Conservation (phyloP, 2,329 filamentous ascomycete species). For the Microsporum audouinii region DNA sequence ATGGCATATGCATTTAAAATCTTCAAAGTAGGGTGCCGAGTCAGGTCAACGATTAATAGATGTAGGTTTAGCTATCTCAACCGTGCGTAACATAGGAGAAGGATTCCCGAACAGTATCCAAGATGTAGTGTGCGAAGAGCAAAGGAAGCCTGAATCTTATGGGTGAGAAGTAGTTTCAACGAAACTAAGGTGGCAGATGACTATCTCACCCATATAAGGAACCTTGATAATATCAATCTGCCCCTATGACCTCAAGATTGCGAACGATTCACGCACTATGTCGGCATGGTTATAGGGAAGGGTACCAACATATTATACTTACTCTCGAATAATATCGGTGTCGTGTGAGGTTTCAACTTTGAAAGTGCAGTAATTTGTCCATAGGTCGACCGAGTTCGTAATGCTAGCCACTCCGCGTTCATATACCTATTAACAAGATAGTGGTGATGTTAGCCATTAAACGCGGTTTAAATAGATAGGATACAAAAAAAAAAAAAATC, state of each 20-base stretch:
- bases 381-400: constrained; percentile 85
- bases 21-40: constrained; percentile 28
- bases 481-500: not conserved
- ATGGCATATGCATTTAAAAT: constrained; percentile 32
- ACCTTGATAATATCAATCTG: constrained; percentile 27
- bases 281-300: constrained; percentile 44
- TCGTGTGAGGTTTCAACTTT: constrained; percentile 97
- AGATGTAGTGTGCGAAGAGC: constrained; percentile 25
- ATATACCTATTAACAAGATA: constrained; percentile 54
- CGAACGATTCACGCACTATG: constrained; percentile 29
- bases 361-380: constrained; percentile 95
- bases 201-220: constrained; percentile 54
- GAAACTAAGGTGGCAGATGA: constrained; percentile 41
- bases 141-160: constrained; percentile 41
- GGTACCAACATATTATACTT: constrained; percentile 66
- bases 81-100: constrained; percentile 26
- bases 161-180: constrained; percentile 42
- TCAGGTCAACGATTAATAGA: constrained; percentile 26
- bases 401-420: constrained; percentile 91
- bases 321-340: constrained; percentile 94
- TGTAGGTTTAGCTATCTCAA: constrained; percentile 23
- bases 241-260: constrained; percentile 27
- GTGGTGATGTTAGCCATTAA: not conserved
- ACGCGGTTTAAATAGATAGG: not conserved
- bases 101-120: constrained; percentile 22